Percentiles rank a stretch among this genome's conserved stretches.
phyloP scores from a whole-genome alignment of 1,284 basidiomycete genomes.

The Lignosus rhinocerotis region DNA sequence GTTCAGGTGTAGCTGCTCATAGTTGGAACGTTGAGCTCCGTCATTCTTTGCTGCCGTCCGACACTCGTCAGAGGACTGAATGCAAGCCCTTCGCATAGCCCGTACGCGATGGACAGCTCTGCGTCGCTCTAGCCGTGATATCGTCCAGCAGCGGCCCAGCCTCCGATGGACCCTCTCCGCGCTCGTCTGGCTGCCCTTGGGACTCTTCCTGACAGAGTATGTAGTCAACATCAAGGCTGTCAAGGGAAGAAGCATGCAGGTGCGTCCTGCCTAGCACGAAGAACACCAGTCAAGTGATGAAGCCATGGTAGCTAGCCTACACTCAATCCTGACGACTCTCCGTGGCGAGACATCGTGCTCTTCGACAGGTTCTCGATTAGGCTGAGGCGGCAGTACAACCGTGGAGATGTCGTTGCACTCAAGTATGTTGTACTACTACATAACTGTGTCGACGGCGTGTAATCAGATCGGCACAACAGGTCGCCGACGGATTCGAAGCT shows the following conservation, averaged over 20 bases:
- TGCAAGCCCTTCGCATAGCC: constrained; percentile 10
- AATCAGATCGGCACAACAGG: constrained; percentile 35
- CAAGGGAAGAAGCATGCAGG: constrained; percentile 76
- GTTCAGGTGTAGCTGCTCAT: no score
- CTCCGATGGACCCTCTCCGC: constrained; percentile 29
- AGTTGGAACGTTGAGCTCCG: no score
- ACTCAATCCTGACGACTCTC: constrained; percentile 69
- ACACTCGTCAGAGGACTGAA: background rate
- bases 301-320: constrained; percentile 59
- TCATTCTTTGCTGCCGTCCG: background rate
- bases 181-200: constrained; percentile 61
- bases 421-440: constrained; percentile 38
- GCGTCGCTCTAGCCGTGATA: constrained; percentile 21
- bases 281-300: background rate
- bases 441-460: background rate
- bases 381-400: constrained; percentile 38
- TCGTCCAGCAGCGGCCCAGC: constrained; percentile 14
- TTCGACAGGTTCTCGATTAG: constrained; percentile 57
- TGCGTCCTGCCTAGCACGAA: constrained; percentile 30
- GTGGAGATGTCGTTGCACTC: constrained; percentile 69
- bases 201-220: constrained; percentile 49
- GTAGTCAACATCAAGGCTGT: constrained; percentile 57
- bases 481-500: constrained; percentile 59
- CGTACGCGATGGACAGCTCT: constrained; percentile 2
- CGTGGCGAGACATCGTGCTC: constrained; percentile 59